Evolutionary conservation across 371 early-diverging fungal species (phyloP).

Genomic region (Dentiscutata heterogama): DNA sequence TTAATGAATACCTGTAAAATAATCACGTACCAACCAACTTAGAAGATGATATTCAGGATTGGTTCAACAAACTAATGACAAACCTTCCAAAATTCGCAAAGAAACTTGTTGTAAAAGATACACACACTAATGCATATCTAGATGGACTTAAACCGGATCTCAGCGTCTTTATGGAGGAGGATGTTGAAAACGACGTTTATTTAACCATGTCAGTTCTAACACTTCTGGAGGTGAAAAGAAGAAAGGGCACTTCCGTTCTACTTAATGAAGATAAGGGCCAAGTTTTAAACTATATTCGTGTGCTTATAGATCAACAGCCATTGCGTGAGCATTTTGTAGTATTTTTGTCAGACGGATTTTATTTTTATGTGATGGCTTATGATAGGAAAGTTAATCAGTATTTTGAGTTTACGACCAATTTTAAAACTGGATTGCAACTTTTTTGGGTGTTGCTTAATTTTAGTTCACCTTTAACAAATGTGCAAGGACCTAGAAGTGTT

Average conservation of each 20-base stretch:
- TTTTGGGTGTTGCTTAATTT: not conserved
- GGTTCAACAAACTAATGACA: not conserved
- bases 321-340: not conserved
- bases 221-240: conserved; percentile 2
- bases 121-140: conserved; percentile 24
- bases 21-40: not conserved
- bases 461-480: not conserved
- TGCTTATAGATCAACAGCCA: conserved; percentile 2
- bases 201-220: conserved; percentile 9
- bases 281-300: not conserved
- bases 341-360: not conserved
- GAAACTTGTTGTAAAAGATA: conserved; percentile 9
- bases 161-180: conserved; percentile 55
- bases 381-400: not conserved
- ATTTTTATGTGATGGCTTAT: conserved; percentile 1
- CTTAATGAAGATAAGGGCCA: conserved; percentile 12
- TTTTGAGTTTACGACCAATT: not conserved
- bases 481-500: too few relatives aligned
- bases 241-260: not conserved
- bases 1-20: not conserved
- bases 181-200: conserved; percentile 46
- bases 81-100: conserved; percentile 6
- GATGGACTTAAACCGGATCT: conserved; percentile 49
- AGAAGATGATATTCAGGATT: not conserved
- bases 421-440: not conserved